Percentiles rank a stretch among this genome's conserved stretches.
Evolutionary conservation across 331 rosid genomes (phyloP).

Genomic region (Saraca asoca): DNA sequence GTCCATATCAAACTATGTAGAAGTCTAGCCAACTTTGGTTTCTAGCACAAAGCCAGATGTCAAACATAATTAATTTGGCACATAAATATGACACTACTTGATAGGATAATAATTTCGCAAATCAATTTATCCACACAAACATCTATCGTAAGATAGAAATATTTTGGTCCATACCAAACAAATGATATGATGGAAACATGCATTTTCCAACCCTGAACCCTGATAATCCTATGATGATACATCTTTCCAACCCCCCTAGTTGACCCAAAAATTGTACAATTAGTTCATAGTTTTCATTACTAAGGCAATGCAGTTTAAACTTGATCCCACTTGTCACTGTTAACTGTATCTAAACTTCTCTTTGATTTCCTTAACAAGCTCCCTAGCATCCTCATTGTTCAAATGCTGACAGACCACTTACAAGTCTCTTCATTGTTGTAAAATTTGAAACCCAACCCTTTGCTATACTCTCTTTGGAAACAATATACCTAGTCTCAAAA

Average conservation of each 20-base stretch:
- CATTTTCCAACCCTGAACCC: slow-evolving; percentile 20
- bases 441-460: slow-evolving; percentile 71
- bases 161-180: no score
- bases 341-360: slow-evolving; percentile 53
- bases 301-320: slow-evolving; percentile 67
- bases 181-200: no score
- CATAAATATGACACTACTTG: no score
- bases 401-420: slow-evolving; percentile 62
- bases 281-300: slow-evolving; percentile 29
- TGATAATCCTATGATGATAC: background rate
- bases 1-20: slow-evolving; percentile 17
- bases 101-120: background rate
- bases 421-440: slow-evolving; percentile 61
- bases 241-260: slow-evolving; percentile 9
- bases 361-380: slow-evolving; percentile 60
- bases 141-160: background rate
- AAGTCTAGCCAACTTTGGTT: slow-evolving; percentile 1
- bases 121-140: background rate
- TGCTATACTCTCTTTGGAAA: slow-evolving; percentile 58
- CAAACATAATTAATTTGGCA: background rate
- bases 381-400: slow-evolving; percentile 62
- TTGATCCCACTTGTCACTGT: slow-evolving; percentile 62
- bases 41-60: slow-evolving; percentile 15
- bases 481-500: slow-evolving; percentile 48
- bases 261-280: slow-evolving; percentile 9